A percentile compares a stretch with the other conserved stretches of the same genome.
phyloP scores from a whole-genome alignment of 306 rosid species.

The Gynostemma pentaphyllum region DNA sequence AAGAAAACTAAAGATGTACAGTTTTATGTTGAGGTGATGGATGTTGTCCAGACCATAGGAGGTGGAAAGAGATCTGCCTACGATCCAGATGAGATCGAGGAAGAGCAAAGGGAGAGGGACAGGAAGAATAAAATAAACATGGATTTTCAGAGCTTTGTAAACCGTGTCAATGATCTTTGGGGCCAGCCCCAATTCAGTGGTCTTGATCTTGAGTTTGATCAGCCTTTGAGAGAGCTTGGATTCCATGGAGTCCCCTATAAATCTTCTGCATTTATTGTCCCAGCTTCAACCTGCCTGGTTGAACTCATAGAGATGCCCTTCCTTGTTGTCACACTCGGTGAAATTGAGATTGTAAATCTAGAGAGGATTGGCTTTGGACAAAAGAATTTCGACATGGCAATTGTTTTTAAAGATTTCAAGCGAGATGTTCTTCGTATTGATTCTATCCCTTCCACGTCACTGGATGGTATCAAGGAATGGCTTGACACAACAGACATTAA shows the following conservation, averaged over 20 bases:
- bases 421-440: constrained; percentile 85
- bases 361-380: constrained; percentile 99
- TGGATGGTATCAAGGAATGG: constrained; percentile 94
- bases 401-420: constrained; percentile 90
- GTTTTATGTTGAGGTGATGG: constrained; percentile 92
- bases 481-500: constrained; percentile 88
- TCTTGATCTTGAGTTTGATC: constrained; percentile 89
- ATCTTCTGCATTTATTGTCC: constrained; percentile 83
- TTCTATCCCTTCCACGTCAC: constrained; percentile 80
- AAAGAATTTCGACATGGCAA: constrained; percentile 89
- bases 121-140: constrained; percentile 85
- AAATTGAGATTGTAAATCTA: constrained; percentile 91
- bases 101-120: constrained; percentile 89
- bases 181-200: constrained; percentile 75
- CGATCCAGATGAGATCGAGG: constrained; percentile 96
- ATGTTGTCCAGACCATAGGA: constrained; percentile 78
- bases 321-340: constrained; percentile 73
- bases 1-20: constrained; percentile 94
- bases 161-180: constrained; percentile 88
- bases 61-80: constrained; percentile 84
- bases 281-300: constrained; percentile 79
- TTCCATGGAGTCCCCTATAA: constrained; percentile 91
- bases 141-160: constrained; percentile 78
- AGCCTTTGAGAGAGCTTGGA: constrained; percentile 94
- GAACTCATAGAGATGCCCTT: constrained; percentile 87